phyloP scores from a whole-genome alignment of 1,284 basidiomycete species.

The Ceraceosorus guamensis region DNA sequence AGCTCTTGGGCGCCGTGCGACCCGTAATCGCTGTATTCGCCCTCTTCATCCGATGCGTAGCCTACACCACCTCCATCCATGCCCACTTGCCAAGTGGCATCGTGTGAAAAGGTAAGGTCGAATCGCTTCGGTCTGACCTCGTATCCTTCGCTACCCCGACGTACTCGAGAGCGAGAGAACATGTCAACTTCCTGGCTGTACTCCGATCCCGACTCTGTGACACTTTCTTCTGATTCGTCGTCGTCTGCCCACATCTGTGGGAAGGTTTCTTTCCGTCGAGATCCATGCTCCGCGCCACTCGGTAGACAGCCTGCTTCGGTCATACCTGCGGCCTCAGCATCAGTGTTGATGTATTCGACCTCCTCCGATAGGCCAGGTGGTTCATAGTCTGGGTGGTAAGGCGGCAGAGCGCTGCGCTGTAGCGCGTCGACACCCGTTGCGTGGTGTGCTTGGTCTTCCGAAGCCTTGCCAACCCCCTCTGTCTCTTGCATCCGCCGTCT shows the following conservation, averaged over 20 bases:
- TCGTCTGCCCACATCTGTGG: background rate
- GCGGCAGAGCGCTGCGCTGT: too few relatives aligned
- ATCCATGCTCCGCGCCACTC: background rate
- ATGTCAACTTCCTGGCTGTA: background rate
- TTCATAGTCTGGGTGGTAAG: background rate
- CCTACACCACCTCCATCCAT: background rate
- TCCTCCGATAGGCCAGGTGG: background rate
- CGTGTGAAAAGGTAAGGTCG: constrained; percentile 6
- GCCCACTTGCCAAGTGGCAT: background rate
- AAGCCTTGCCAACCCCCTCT: too few relatives aligned
- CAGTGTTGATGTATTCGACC: background rate
- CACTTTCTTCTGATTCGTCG: background rate
- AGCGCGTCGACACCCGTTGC: too few relatives aligned
- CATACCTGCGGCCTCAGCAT: background rate
- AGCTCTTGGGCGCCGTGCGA: background rate
- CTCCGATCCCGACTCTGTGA: background rate
- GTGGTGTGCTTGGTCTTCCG: too few relatives aligned
- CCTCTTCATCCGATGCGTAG: background rate
- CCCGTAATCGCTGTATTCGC: constrained; percentile 1
- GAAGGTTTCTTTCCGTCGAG: background rate
- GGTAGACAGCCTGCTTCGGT: background rate
- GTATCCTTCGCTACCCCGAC: constrained; percentile 22
- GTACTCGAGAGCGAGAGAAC: constrained; percentile 7
- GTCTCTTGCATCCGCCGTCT: background rate
- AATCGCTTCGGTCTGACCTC: constrained; percentile 19